Evolutionary conservation across 768 basidiomycete genomes (phyloP), one percentile per base, ranked within the genome.

Genomic region (Tylopilus sp.): DNA sequence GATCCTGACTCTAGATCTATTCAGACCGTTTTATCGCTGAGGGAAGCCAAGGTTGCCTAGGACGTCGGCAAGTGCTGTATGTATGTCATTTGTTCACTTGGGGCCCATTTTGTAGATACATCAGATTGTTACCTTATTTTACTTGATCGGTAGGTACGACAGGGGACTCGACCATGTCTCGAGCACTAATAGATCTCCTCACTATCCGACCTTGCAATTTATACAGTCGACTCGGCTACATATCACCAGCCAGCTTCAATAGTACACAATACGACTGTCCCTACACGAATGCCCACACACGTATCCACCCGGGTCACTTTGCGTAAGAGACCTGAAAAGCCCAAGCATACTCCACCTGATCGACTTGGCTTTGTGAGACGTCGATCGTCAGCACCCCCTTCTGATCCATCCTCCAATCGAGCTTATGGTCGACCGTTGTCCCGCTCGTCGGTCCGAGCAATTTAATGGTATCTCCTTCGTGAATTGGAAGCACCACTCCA

Each of bases 401-500:
- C 14, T 40, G 53, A 30, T 72, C 63, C 1, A 71, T 45, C 22
- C 33, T 54, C 75, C 74, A 78, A 11, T 59, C 52, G 6, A 77
- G 62, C 13, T 30, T 40, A 13, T 45, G 25, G 49, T 19, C 53
- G 33, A 14, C 48, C 3, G 51, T 21, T 36, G 5, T 16, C 25
- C 17, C 46, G 34, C 31, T 40, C 6, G 38, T 56, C 5, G 74
- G 74, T 13, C 71, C 66, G 13, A 82, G 71, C 13, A 81, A 48
- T 13, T 52, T 60, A 29, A 83, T 67, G 0, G 55, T 62, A 58
- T 83, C 81, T 6, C 76, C 76, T 3, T 61, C 46, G 4, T 76
- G 58, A n/a, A 83, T 51, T 1, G 82, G 80, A 13, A 80, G 58
- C 21, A 69, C 67, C 34, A 69, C 72, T 3, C 69, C 71, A 6